phyloP scores from a whole-genome alignment of 495 filamentous ascomycete genomes.

The Sordaria brevicollis region DNA sequence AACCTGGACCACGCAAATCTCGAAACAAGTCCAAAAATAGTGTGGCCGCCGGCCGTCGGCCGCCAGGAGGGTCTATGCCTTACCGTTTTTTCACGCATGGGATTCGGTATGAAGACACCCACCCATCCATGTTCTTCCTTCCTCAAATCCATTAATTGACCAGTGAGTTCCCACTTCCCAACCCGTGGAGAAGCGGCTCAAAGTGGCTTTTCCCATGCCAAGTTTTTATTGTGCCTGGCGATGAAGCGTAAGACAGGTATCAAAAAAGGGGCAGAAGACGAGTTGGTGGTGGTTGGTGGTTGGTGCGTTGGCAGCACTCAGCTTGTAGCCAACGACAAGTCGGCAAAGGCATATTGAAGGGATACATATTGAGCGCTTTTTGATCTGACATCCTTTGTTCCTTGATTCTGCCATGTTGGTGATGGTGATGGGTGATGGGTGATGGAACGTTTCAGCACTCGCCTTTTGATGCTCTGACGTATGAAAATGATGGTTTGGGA shows the following conservation, averaged over 20 bases:
- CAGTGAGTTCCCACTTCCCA: fast-evolving
- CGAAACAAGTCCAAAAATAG: background rate
- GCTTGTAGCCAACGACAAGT: background rate
- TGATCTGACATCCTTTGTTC: background rate
- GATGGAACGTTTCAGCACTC: background rate
- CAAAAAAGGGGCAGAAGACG: background rate
- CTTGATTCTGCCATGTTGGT: background rate
- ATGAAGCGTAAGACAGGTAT: background rate
- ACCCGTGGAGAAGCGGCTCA: background rate
- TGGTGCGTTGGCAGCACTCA: background rate
- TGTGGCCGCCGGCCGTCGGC: too few species aligned
- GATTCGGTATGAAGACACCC: background rate
- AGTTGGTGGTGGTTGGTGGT: background rate
- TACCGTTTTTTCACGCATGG: background rate
- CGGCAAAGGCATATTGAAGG: background rate
- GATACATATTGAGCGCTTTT: background rate
- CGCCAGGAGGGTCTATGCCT: background rate
- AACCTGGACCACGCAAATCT: background rate
- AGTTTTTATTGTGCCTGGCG: background rate
- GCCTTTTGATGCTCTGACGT: background rate
- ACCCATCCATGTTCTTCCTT: background rate
- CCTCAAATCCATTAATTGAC: background rate
- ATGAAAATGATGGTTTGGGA: background rate
- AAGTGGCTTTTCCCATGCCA: background rate
- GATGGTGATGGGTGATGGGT: background rate